Base-by-base conservation (phyloP, 2,329 filamentous ascomycete genomes). In the Chrysoporthe cubensis region DNA sequence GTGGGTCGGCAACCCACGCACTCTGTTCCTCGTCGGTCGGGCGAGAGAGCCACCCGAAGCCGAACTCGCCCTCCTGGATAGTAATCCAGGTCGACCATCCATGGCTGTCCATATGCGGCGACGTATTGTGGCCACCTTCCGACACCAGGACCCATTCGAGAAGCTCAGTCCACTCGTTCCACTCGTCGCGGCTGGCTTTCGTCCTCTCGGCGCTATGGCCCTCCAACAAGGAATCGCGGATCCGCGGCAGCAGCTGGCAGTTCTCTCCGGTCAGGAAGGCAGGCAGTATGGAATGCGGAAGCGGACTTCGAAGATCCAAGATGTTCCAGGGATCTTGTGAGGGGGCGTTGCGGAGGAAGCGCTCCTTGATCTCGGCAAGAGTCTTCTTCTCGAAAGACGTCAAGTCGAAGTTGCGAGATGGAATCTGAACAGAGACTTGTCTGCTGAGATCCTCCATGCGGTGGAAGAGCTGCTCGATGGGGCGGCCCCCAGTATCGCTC, bases 211-310 rank as follows among this genome's bases (percentile, higher is more conserved):
- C 74, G 18, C 73, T 72, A 40, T 66, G 61, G 64, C 78, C 81
- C 73, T 83, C 83, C 21, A 85, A 74, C 71, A 74, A 71, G 9
- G 72, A 70, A 70, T 76, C 72, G 4, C 74, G 73, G 43, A 77
- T 69, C 14, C 72, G 71, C 14, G 72, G 73, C 32, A 77, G 71
- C 44, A 77, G 70, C 66, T 75, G 74, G 59, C 74, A 76, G 62
- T 76, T 76, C 56, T 75, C 73, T 14, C 72, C 70, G 1, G 71
- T 73, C 66, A 75, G 44, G 56, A 76, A 76, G 26, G 61, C 64
- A 16, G 74, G 74, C 21, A 74, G 71, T 34, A 75, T 69, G 0
- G 71, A 69, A 4, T 73, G 71, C 8, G 74, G 74, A 16, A 77
- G 64, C 4, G 75, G 72, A 44, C 71, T 74, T 40, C 73, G 69